Conservation (phyloP, 1,139 yeast genomes). For the Yamadazyma jaroonii region DNA sequence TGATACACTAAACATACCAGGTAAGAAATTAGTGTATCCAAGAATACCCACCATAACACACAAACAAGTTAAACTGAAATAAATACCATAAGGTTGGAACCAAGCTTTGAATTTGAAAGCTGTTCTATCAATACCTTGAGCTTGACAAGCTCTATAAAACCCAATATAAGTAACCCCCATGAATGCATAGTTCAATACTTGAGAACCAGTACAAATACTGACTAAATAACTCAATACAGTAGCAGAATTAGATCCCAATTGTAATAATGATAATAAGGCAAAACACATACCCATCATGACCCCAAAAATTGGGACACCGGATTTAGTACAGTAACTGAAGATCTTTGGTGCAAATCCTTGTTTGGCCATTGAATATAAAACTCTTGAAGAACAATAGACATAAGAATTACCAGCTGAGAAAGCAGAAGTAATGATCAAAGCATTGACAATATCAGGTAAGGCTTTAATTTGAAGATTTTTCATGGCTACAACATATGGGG, state of each 20-base stretch:
- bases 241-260: conserved; percentile 48
- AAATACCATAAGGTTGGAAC: conserved; percentile 71
- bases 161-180: conserved; percentile 57
- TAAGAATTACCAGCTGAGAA: conserved; percentile 43
- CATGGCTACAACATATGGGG: conserved; percentile 45
- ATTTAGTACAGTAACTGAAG: conserved; percentile 28
- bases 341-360: conserved; percentile 38
- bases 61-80: conserved; percentile 34
- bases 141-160: conserved; percentile 59
- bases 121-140: conserved; percentile 61
- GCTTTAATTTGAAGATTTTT: conserved; percentile 32
- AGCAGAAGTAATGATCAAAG: conserved; percentile 23
- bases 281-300: conserved; percentile 59
- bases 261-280: conserved; percentile 61
- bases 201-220: conserved; percentile 73
- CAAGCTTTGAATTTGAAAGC: conserved; percentile 72
- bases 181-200: conserved; percentile 65
- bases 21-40: conserved; percentile 37
- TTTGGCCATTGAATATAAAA: conserved; percentile 33
- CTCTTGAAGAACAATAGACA: conserved; percentile 38
- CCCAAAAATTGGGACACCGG: conserved; percentile 34
- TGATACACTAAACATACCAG: conserved; percentile 26
- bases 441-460: conserved; percentile 38
- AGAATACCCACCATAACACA: conserved; percentile 33
- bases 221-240: conserved; percentile 69